Evolutionary conservation across 179 eudicot genomes (phyloP), one percentile per base, ranked within the genome.

Genomic region (Camellia oleifera): DNA sequence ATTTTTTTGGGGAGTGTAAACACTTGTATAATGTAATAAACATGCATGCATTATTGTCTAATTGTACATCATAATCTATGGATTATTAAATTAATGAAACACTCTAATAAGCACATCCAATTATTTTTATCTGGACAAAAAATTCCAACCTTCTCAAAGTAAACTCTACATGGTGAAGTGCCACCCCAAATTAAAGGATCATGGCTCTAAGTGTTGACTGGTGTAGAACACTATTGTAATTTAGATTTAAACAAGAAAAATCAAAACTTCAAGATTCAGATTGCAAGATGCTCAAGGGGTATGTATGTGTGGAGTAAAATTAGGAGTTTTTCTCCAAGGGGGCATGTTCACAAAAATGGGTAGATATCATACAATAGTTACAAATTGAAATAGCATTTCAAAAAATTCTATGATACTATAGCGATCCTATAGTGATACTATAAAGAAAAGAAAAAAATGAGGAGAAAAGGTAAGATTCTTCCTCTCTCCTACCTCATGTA

Each of bases 171-270:
- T 12, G 44, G 13, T 20, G 13, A 69, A 69, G 23, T 69, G 56
- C 56, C 72, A 11, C 50, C 8, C 72, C 23, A 69, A 42, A 40
- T 44, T 44, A 69, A 14, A 40, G 72, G 72, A 69, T 69, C 73
- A 9, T 10, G 7, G 52, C 73, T 44, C 73, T 15, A 45, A 69
- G 20, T 44, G 54, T 15, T 15, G 23, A n/a, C 53, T 69, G 4
- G 15, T 44, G 26, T 9, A 69, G 26, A 0, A n/a, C 15, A 45
- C 4, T 3, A 69, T 26, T 0, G 1, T 0, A 26, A 26, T 26
- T 26, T 0, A 26, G 32, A 26, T 26, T 26, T 26, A 26, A 26
- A 26, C 32, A 26, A 26, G 32, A 26, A 26, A 26, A 26, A 0
- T 26, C 32, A 26, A 26, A 26, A 26, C 32, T 26, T 26, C 32